Conservation (phyloP, 192 early-diverging fungal species). For the Rhizoclosmatium globosum region DNA sequence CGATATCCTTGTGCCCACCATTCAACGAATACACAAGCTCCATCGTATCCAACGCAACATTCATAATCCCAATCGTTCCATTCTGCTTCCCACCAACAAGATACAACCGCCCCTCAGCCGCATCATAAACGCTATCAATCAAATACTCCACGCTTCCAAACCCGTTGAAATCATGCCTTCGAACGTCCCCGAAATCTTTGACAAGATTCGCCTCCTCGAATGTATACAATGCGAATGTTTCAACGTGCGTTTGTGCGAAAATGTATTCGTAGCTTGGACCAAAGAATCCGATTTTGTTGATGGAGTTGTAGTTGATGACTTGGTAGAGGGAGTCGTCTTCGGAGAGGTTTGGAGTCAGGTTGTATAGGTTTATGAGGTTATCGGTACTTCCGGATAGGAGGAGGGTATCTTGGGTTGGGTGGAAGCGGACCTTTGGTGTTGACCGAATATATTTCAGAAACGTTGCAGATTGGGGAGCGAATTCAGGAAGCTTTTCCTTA, state of each 20-base stretch:
- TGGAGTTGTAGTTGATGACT: slow-evolving; percentile 83
- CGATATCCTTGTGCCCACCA: slow-evolving; percentile 87
- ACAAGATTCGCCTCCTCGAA: slow-evolving; percentile 56
- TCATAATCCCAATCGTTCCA: slow-evolving; percentile 79
- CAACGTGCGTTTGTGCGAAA: slow-evolving; percentile 88
- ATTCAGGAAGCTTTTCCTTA: slow-evolving; percentile 1
- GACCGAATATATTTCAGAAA: too few relatives aligned
- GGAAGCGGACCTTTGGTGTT: slow-evolving; percentile 43
- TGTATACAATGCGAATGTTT: slow-evolving; percentile 87
- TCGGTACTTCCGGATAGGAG: slow-evolving; percentile 60
- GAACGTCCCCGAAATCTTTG: slow-evolving; percentile 81
- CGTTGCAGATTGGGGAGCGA: too few relatives aligned
- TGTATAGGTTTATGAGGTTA: slow-evolving; percentile 75
- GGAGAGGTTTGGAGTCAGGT: slow-evolving; percentile 67
- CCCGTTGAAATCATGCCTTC: slow-evolving; percentile 41
- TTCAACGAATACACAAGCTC: slow-evolving; percentile 79
- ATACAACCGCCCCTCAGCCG: slow-evolving; percentile 72
- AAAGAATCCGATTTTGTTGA: slow-evolving; percentile 90
- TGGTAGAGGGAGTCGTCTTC: slow-evolving; percentile 90
- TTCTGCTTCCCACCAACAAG: slow-evolving; percentile 68
- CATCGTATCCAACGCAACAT: slow-evolving; percentile 79
- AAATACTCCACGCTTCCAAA: slow-evolving; percentile 72
- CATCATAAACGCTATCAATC: slow-evolving; percentile 83
- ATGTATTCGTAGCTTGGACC: slow-evolving; percentile 90
- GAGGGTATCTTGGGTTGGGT: slow-evolving; percentile 48